Evolutionary conservation across 176 grass and related monocot genomes (phyloP), one percentile per base, ranked within the genome.

Genomic region (Echinochloa phyllopogon): DNA sequence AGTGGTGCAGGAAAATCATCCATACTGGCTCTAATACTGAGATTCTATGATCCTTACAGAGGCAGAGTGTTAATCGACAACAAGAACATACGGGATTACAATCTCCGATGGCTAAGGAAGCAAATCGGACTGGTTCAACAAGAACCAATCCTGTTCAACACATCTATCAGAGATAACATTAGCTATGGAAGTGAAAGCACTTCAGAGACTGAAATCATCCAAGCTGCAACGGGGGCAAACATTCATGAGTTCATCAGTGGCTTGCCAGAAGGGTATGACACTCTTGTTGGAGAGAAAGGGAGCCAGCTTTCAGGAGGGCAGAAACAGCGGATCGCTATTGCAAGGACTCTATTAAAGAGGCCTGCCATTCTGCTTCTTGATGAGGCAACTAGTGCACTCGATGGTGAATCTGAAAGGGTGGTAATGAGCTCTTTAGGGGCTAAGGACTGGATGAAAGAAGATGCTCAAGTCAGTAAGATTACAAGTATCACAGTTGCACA

Each of bases 1-100:
- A 91, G 89, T 71, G 92, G 92, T n/a, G 75, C 92, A 21, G 92
- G 89, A 48, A 94, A 94, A 75, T 88, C 85, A 59, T 82, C 92
- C 24, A 73, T 91, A 5, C 38, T 94, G 20, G 80, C 89, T 25
- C 77, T 94, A 18, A 36, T 94, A 63, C 39, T 87, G 75, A 87
- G 92, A 73, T 92, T 94, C 39, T 94, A 94, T 10, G 87, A 94
- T 75, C 81, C 92, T 82, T 29, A 13, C 29, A 57, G 27, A 38
- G 92, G 92, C 6, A 72, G 40, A 42, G 71, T 90, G 77, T 44
- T 88, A 65, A 38, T 90, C 15, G 92, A 90, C 16, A 61, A 55
- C 13, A 90, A 79, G 40, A 75, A 93, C 59, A 75, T 90, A 43
- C 86, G 74, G 60, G 60, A 82, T 5, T 93, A 88, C 74, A 83